Conservation (phyloP, 805 yeast species). For the Candida alai region DNA sequence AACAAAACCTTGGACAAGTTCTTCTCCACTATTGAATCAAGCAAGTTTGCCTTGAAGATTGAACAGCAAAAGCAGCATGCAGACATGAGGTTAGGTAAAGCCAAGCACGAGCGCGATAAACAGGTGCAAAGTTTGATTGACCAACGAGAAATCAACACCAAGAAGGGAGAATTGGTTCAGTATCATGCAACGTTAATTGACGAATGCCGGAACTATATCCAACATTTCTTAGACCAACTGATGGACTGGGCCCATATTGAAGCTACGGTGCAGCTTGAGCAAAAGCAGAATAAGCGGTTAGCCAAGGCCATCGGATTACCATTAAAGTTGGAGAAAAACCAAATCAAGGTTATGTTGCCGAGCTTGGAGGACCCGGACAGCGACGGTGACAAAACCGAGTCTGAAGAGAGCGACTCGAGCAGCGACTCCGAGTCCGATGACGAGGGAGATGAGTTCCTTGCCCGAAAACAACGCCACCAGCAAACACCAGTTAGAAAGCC, state of each 20-base stretch:
- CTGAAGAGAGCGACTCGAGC: slow-evolving; percentile 11
- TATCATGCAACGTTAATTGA: slow-evolving; percentile 67
- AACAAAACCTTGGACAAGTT: slow-evolving; percentile 79
- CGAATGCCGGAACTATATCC: slow-evolving; percentile 65
- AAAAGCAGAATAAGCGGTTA: slow-evolving; percentile 54
- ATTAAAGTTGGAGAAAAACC: slow-evolving; percentile 64
- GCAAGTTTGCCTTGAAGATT: slow-evolving; percentile 67
- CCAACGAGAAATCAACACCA: slow-evolving; percentile 59
- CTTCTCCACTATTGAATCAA: slow-evolving; percentile 80
- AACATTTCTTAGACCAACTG: slow-evolving; percentile 66
- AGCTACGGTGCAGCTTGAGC: slow-evolving; percentile 65
- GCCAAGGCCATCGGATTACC: slow-evolving; percentile 66
- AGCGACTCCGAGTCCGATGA: slow-evolving; percentile 29
- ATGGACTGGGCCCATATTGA: slow-evolving; percentile 95
- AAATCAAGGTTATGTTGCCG: slow-evolving; percentile 55
- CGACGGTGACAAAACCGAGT: slow-evolving; percentile 12
- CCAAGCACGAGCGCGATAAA: slow-evolving; percentile 65
- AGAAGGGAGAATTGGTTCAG: slow-evolving; percentile 72
- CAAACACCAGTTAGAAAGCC: too few species aligned
- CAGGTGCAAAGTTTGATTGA: slow-evolving; percentile 63
- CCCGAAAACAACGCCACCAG: too few species aligned
- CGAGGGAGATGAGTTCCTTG: slow-evolving; percentile 11
- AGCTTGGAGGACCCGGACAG: slow-evolving; percentile 33
- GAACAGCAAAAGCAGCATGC: slow-evolving; percentile 80
- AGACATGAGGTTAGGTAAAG: slow-evolving; percentile 66